These are phyloP conservation scores for Auriculariales sp. DNA, from an alignment of 768 basidiomycete genomes.

Conservation along the genomic window DNA sequence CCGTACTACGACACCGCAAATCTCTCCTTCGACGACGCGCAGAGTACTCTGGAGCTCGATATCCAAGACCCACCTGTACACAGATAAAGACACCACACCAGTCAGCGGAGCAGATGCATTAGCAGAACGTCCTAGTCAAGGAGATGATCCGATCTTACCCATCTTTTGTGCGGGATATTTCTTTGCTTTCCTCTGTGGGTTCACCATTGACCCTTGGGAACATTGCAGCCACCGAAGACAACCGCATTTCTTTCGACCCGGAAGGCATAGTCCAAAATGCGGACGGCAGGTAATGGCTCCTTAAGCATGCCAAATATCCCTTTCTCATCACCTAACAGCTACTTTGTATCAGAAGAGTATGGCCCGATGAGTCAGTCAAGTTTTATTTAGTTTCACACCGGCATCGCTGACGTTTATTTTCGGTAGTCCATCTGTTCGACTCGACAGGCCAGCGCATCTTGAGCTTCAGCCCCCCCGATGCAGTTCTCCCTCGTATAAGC, in stretches of 20 bases:
- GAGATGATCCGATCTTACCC: constrained; percentile 3
- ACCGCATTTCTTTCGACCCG: constrained; percentile 37
- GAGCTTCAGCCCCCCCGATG: constrained; percentile 43
- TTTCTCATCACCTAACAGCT: constrained; percentile 23
- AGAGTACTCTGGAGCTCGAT: constrained; percentile 33
- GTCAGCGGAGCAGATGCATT: constrained; percentile 45
- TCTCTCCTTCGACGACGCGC: constrained; percentile 34
- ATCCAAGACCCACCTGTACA: constrained; percentile 38
- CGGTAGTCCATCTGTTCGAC: constrained; percentile 41
- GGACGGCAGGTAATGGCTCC: constrained; percentile 48
- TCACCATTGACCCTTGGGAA: constrained; percentile 14
- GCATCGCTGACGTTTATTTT: too few species aligned
- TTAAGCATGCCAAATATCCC: too few species aligned
- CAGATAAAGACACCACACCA: constrained; percentile 28
- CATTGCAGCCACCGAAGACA: constrained; percentile 1
- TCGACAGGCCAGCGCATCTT: constrained; percentile 32
- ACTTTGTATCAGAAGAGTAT: constrained; percentile 58
- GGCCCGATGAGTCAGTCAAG: constrained; percentile 54
- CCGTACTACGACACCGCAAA: constrained; percentile 36
- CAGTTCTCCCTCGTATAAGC: constrained; percentile 30
- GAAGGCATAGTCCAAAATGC: constrained; percentile 43
- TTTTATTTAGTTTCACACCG: too few species aligned
- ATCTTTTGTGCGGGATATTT: constrained; percentile 23
- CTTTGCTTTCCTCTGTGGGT: constrained; percentile 32
- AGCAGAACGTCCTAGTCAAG: constrained; percentile 28